Conservation (phyloP, 2,329 filamentous ascomycete genomes). For the Beauveria bassiana region DNA sequence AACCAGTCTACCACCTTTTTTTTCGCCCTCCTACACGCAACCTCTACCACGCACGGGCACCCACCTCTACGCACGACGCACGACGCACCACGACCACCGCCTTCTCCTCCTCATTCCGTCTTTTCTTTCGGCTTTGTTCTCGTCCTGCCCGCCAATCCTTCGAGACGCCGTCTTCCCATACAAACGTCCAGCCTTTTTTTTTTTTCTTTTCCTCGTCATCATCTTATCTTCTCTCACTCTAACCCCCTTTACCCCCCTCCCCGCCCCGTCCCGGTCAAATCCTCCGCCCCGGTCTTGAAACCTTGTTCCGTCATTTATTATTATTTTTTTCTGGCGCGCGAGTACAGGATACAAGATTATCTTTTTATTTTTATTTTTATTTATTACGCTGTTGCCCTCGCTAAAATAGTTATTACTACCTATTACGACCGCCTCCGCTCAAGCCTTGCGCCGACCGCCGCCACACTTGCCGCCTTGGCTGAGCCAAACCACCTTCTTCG, state of each 20-base stretch:
- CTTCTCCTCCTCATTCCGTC: not conserved
- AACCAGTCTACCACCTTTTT: no score
- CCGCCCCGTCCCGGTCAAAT: not conserved
- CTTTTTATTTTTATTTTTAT: not conserved
- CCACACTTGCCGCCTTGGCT: constrained; percentile 7
- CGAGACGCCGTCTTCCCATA: not conserved
- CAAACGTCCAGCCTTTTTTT: not conserved
- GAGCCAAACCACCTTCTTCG: not conserved
- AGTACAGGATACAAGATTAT: not conserved
- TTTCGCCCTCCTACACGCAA: no score
- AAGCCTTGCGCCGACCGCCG: constrained; percentile 7
- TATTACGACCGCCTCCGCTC: not conserved
- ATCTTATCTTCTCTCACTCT: not conserved
- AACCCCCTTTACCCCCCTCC: not conserved
- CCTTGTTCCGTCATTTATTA: not conserved
- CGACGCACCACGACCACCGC: not conserved
- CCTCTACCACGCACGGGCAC: not conserved
- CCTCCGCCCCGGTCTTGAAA: not conserved
- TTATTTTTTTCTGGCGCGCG: not conserved
- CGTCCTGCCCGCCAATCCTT: not conserved
- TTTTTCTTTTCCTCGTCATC: not conserved
- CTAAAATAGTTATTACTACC: not conserved
- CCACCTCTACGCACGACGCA: not conserved
- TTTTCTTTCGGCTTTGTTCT: not conserved
- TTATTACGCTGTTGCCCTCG: not conserved